Evolutionary conservation across 257 asterid species (phyloP).

Genomic region (Ophiorrhiza pumila): DNA sequence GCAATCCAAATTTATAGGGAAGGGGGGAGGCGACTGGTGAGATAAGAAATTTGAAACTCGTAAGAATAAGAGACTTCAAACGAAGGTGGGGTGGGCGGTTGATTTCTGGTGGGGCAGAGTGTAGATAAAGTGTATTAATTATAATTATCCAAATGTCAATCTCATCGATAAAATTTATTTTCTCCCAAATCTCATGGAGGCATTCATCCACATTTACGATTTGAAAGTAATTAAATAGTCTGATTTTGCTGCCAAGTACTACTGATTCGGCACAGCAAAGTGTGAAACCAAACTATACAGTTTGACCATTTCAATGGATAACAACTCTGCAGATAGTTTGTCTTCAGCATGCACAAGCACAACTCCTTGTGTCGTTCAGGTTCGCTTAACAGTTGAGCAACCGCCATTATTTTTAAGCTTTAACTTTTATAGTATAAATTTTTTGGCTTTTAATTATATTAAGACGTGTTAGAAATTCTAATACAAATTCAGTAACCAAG

Average conservation of each 20-base stretch:
- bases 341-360: no score
- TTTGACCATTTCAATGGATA: neutral
- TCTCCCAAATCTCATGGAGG: neutral
- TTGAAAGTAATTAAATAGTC: neutral
- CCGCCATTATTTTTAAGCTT: no score
- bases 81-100: conserved; percentile 33
- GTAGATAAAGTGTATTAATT: conserved; percentile 14
- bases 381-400: no score
- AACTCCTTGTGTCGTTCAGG: no score
- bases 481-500: no score
- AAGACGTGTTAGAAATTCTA: no score
- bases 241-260: neutral
- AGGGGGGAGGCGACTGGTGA: neutral
- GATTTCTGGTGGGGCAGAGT: conserved; percentile 18
- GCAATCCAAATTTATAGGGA: conserved; percentile 39
- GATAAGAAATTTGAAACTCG: no score
- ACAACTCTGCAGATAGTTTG: neutral
- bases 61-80: conserved; percentile 8
- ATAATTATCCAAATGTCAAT: conserved; percentile 30
- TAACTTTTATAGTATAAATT: no score
- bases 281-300: neutral
- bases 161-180: conserved; percentile 22
- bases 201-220: neutral
- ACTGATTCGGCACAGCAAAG: neutral
- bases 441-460: no score